Conservation (phyloP, 371 early-diverging fungal species). For the Rhizomucor pusillus region DNA sequence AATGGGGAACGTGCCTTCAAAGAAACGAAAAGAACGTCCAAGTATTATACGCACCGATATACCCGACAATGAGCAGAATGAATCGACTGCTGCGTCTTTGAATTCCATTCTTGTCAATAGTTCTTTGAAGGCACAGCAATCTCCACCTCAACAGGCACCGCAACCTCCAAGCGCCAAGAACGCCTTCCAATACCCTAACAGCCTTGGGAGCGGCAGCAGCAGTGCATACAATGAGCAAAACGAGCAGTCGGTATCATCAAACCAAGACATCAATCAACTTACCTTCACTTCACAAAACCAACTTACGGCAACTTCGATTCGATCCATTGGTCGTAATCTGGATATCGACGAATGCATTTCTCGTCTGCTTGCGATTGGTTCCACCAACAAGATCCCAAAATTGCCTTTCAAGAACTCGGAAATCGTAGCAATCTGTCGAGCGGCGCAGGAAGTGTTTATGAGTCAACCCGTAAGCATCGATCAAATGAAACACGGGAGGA, state of each 20-base stretch:
- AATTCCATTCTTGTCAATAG: slow-evolving; percentile 39
- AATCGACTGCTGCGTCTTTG: slow-evolving; percentile 37
- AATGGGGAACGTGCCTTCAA: slow-evolving; percentile 31
- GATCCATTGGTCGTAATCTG: slow-evolving; percentile 35
- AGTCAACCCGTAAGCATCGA: slow-evolving; percentile 66
- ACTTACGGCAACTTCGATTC: slow-evolving; percentile 29
- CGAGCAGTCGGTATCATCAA: slow-evolving; percentile 12
- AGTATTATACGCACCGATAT: slow-evolving; percentile 33
- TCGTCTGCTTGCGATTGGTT: slow-evolving; percentile 70
- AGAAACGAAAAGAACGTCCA: slow-evolving; percentile 37
- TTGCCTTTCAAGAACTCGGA: slow-evolving; percentile 76
- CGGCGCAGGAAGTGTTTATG: slow-evolving; percentile 85
- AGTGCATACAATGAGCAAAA: slow-evolving; percentile 4
- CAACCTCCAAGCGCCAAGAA: slow-evolving; percentile 5
- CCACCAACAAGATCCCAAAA: slow-evolving; percentile 66
- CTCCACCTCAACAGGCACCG: slow-evolving; percentile 4
- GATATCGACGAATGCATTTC: slow-evolving; percentile 85
- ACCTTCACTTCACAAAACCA: slow-evolving; percentile 21
- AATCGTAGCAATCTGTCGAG: slow-evolving; percentile 81
- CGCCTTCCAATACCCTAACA: slow-evolving; percentile 13
- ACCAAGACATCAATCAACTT: slow-evolving; percentile 14
- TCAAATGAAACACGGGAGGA: background rate
- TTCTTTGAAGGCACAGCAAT: slow-evolving; percentile 5
- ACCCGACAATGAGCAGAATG: slow-evolving; percentile 38
- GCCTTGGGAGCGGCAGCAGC: slow-evolving; percentile 2